Percentiles rank a stretch among this genome's conserved stretches.
Conservation (phyloP, 2,329 filamentous ascomycete genomes). For the Calonectria montana region DNA sequence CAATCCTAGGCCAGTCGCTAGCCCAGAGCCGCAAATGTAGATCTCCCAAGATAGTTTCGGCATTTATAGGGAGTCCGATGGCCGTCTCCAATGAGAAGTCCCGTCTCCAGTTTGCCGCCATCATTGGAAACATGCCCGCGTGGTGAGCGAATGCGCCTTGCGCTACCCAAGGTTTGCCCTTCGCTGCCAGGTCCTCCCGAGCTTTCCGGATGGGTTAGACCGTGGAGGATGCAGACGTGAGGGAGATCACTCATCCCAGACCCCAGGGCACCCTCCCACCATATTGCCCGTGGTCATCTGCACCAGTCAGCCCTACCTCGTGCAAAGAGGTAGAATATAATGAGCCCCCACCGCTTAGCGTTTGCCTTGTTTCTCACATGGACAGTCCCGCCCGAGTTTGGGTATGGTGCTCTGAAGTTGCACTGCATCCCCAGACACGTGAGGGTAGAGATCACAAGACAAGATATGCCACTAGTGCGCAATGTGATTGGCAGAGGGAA, state of each 20-base stretch:
- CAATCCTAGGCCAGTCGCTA: background rate
- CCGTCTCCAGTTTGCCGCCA: background rate
- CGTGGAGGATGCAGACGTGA: background rate
- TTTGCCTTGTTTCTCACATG: conserved; percentile 3
- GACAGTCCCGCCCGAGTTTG: background rate
- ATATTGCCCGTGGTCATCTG: conserved; percentile 11
- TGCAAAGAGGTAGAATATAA: background rate
- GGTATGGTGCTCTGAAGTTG: background rate
- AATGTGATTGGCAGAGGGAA: background rate
- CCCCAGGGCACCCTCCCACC: background rate
- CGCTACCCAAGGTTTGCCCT: background rate
- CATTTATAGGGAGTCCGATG: conserved; percentile 10
- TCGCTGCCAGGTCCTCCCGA: background rate
- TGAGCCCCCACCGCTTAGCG: conserved; percentile 9
- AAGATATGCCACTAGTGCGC: background rate
- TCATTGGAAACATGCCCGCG: background rate
- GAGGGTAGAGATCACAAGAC: conserved; percentile 12
- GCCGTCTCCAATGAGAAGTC: background rate
- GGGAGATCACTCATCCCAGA: conserved; percentile 1
- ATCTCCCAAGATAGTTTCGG: conserved; percentile 10
- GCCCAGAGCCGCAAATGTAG: conserved; percentile 15
- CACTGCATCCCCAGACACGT: conserved; percentile 11
- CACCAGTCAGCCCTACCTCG: conserved; percentile 20
- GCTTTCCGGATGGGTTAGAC: conserved; percentile 12
- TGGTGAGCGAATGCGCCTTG: background rate